A percentile compares a stretch with the other conserved stretches of the same genome.
Evolutionary conservation across 1,284 basidiomycete genomes (phyloP).

Genomic region (Leccinum huronense): DNA sequence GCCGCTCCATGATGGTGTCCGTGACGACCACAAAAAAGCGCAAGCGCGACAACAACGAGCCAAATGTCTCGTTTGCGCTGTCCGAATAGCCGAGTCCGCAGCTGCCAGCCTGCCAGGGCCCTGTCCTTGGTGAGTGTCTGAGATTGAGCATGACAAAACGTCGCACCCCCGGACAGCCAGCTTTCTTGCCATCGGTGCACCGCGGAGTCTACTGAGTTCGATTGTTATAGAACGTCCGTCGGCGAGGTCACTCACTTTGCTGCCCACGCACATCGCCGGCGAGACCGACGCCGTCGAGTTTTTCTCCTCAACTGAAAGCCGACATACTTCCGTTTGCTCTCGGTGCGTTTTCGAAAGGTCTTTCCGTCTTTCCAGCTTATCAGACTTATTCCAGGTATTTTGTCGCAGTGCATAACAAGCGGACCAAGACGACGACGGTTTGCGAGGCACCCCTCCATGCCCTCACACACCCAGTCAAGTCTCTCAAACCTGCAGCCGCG

Average conservation of each 20-base stretch:
- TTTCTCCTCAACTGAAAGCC: constrained; percentile 47
- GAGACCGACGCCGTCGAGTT: constrained; percentile 69
- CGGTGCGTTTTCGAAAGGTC: constrained; percentile 44
- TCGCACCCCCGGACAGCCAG: constrained; percentile 49
- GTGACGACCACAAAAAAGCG: constrained; percentile 54
- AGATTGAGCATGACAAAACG: constrained; percentile 12
- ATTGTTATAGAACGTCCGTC: constrained; percentile 50
- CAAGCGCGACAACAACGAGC: constrained; percentile 49
- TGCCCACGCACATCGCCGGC: constrained; percentile 59
- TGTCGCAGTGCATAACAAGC: constrained; percentile 69
- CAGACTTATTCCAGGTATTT: constrained; percentile 50
- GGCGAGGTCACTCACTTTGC: constrained; percentile 44
- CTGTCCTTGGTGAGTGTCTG: constrained; percentile 63
- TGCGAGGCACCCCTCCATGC: constrained; percentile 74
- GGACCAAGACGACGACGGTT: constrained; percentile 64
- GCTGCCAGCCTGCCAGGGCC: constrained; percentile 44
- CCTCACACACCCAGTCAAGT: constrained; percentile 77
- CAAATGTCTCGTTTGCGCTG: constrained; percentile 47
- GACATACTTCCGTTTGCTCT: constrained; percentile 55
- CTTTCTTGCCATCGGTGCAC: constrained; percentile 69
- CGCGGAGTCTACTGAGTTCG: constrained; percentile 59
- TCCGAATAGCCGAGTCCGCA: constrained; percentile 44
- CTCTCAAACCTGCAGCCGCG: constrained; percentile 57
- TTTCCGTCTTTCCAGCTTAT: constrained; percentile 12
- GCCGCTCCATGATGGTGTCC: constrained; percentile 28